Conservation (phyloP, 2,329 filamentous ascomycete genomes). For the Aspergillus sp. region DNA sequence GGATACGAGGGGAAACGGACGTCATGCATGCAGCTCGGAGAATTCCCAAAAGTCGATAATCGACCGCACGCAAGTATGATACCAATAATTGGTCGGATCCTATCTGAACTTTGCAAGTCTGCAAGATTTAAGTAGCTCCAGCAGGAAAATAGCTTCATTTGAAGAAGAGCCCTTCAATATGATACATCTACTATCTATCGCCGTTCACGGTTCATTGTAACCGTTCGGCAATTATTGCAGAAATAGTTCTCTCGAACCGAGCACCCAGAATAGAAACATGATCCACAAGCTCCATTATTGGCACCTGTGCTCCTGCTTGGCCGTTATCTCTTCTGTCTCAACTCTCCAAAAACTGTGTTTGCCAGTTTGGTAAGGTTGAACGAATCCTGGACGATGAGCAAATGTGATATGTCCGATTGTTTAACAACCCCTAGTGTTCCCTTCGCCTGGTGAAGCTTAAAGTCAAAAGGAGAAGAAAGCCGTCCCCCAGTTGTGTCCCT, state of each 20-base stretch:
- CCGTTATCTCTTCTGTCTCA: slow-evolving; percentile 16
- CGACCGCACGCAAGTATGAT: slow-evolving; percentile 6
- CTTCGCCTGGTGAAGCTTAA: not conserved
- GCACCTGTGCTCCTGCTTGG: slow-evolving; percentile 19
- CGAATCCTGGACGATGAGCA: not conserved
- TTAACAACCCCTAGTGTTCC: not conserved
- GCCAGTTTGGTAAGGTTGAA: not conserved
- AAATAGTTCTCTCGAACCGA: not conserved
- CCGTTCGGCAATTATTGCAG: slow-evolving; percentile 1
- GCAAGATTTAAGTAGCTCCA: not conserved
- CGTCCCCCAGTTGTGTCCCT: not conserved
- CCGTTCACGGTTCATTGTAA: not conserved
- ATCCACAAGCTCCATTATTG: slow-evolving; percentile 5
- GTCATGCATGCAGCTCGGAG: not conserved
- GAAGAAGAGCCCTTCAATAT: slow-evolving; percentile 1
- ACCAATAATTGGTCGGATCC: slow-evolving; percentile 6
- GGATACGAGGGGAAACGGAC: not conserved
- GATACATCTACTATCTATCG: slow-evolving; percentile 13
- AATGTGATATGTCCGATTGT: slow-evolving; percentile 17
- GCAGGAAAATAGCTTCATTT: not conserved
- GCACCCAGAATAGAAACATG: slow-evolving; percentile 1
- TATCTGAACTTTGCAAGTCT: not conserved
- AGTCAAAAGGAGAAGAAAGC: not conserved
- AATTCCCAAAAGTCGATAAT: slow-evolving; percentile 7
- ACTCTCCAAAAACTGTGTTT: too few species aligned